phyloP scores from a whole-genome alignment of 1,284 basidiomycete genomes.

The Cystobasidium pallidum region DNA sequence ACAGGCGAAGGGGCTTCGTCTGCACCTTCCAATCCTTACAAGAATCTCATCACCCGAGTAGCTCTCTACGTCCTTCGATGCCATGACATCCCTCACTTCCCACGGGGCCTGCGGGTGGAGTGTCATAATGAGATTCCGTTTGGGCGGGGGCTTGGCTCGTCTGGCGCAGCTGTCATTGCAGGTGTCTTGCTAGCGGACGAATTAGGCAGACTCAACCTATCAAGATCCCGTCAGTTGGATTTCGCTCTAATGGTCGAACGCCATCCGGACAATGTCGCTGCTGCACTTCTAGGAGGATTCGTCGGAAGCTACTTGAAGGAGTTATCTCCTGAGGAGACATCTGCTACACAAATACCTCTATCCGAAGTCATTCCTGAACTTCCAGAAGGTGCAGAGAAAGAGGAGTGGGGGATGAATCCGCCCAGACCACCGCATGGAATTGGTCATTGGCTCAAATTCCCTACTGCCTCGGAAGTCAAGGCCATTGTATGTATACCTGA shows the following conservation, averaged over 20 bases:
- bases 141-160: constrained; percentile 93
- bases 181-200: constrained; percentile 88
- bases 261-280: constrained; percentile 98
- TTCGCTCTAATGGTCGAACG: constrained; percentile 99
- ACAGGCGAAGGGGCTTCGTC: constrained; percentile 85
- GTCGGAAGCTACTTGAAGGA: constrained; percentile 96
- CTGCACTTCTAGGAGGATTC: constrained; percentile 94
- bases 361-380: constrained; percentile 97
- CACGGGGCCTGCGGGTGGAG: constrained; percentile 66
- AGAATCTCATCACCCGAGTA: constrained; percentile 96
- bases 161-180: constrained; percentile 95
- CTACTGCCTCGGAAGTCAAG: constrained; percentile 83
- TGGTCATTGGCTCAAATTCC: constrained; percentile 91
- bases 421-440: constrained; percentile 87
- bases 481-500: constrained; percentile 93
- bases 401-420: constrained; percentile 85
- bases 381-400: constrained; percentile 75
- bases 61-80: constrained; percentile 95
- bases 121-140: constrained; percentile 95
- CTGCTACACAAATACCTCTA: constrained; percentile 85
- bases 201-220: constrained; percentile 73
- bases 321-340: constrained; percentile 69
- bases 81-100: constrained; percentile 74
- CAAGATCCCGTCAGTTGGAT: constrained; percentile 78
- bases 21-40: constrained; percentile 92